phyloP scores from a whole-genome alignment of 2,329 filamentous ascomycete species.

The Fusarium sublunatum region DNA sequence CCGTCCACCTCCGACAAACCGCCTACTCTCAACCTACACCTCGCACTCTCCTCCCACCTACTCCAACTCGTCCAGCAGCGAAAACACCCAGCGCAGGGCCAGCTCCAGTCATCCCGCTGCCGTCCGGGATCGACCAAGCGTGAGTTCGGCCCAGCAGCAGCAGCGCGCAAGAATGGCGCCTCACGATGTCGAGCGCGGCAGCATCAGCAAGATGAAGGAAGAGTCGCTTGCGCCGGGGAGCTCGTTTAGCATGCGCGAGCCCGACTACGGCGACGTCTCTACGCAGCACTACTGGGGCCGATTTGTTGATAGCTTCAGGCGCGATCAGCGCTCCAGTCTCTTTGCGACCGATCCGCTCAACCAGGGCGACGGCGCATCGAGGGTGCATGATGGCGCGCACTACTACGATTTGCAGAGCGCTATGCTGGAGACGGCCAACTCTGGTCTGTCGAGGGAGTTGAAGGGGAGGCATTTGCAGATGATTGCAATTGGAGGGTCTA shows the following conservation, averaged over 20 bases:
- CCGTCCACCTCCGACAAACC: slow-evolving; percentile 22
- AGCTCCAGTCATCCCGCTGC: slow-evolving; percentile 33
- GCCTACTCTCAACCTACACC: slow-evolving; percentile 30
- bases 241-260: slow-evolving; percentile 63
- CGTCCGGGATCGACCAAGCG: slow-evolving; percentile 32
- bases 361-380: slow-evolving; percentile 47
- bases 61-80: slow-evolving; percentile 15
- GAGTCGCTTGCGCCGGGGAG: slow-evolving; percentile 64
- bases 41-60: slow-evolving; percentile 27
- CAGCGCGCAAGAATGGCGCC: slow-evolving; percentile 55
- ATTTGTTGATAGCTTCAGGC: slow-evolving; percentile 71
- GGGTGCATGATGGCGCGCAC: slow-evolving; percentile 55
- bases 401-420: slow-evolving; percentile 68
- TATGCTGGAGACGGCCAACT: slow-evolving; percentile 79
- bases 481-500: slow-evolving; percentile 96
- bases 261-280: slow-evolving; percentile 56
- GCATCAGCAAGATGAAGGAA: slow-evolving; percentile 66
- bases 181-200: slow-evolving; percentile 66
- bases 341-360: slow-evolving; percentile 58
- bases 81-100: slow-evolving; percentile 26
- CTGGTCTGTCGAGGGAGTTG: slow-evolving; percentile 79
- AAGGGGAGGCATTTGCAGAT: slow-evolving; percentile 92
- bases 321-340: slow-evolving; percentile 65
- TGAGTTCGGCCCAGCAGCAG: slow-evolving; percentile 36
- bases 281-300: slow-evolving; percentile 53